Evolutionary conservation across 2,329 filamentous ascomycete species (phyloP), one percentile per base, ranked within the genome.

Genomic region (Claviceps cyperi): DNA sequence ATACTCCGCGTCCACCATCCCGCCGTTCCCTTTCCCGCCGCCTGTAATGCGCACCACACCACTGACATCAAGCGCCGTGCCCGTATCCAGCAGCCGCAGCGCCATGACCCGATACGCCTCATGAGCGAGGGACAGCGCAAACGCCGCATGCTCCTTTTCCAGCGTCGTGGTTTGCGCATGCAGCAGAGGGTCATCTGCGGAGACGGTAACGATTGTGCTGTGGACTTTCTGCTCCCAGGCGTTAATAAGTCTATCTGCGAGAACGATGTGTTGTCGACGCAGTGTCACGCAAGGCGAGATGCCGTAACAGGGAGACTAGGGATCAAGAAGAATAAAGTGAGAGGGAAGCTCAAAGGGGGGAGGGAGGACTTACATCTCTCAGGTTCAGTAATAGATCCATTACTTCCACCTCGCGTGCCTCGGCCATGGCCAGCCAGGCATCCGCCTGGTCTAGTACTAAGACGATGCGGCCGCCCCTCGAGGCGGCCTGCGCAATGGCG

Each of bases 41-140:
- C 74, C 72, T 17, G 84, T 90, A 47, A 92, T 73, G 56, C 89
- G 77, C 54, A 96, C 60, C 43, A 95, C 88, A 2, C 91, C 91
- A 66, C 86, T 94, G 35, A 97, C 86, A 66, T 96, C 91, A 62
- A 77, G 83, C 54, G 91, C 90, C n/a, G 82, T 81, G 0, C 91
- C 91, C 0, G 89, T 94, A 60, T 94, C 89, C 53, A 97, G 66
- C 60, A 83, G 75, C 48, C 90, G 74, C 51, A 92, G 69, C 53
- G 85, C 79, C 58, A 94, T 67, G 3, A 91, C 75, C 54, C 77
- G 71, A n/a, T 77, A 69, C 8, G 89, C 86, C 58, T 80, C 75
- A 62, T 96, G 88, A n/a, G 84, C 85, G 54, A 84, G 67, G 5
- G 77, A 77, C 37, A 89, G 71, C 19, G 84, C 67, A 52, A 95